These are phyloP conservation scores for Sabuloglossum arenarium DNA, from an alignment of 495 filamentous ascomycete genomes.

Conservation along the genomic window DNA sequence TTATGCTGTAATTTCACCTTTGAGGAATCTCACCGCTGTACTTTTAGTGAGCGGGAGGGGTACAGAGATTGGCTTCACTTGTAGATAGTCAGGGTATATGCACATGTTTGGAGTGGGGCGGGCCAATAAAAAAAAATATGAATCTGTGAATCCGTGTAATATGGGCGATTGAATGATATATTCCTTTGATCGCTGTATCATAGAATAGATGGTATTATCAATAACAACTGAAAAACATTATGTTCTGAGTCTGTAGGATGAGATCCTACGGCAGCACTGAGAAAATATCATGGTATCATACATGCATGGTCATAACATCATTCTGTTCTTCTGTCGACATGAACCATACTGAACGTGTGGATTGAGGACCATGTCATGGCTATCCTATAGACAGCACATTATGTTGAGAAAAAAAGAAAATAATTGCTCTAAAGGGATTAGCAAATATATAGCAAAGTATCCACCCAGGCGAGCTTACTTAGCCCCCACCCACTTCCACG, in stretches of 20 bases:
- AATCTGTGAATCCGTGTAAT: too few species aligned
- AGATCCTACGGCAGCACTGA: not conserved
- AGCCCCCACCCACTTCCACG: not conserved
- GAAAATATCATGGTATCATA: not conserved
- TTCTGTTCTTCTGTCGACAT: not conserved
- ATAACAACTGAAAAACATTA: not conserved
- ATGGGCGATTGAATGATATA: too few species aligned
- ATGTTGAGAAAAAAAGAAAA: too few species aligned
- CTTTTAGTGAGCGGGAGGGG: not conserved
- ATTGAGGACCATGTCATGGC: too few species aligned
- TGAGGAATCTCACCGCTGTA: not conserved
- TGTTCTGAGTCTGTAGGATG: not conserved
- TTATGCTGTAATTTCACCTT: not conserved
- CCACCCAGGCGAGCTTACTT: not conserved
- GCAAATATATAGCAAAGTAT: not conserved
- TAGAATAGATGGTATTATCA: too few species aligned
- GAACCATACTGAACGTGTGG: too few species aligned
- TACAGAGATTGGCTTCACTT: not conserved
- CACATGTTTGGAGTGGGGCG: not conserved
- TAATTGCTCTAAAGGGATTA: too few species aligned
- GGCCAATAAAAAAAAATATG: not conserved
- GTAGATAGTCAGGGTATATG: not conserved
- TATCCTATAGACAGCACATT: too few species aligned
- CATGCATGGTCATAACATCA: not conserved
- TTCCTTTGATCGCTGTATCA: too few species aligned